These are phyloP conservation scores for Plasmodium coatneyi DNA, from an alignment of 169 alveolate species.

Conservation along the genomic window DNA sequence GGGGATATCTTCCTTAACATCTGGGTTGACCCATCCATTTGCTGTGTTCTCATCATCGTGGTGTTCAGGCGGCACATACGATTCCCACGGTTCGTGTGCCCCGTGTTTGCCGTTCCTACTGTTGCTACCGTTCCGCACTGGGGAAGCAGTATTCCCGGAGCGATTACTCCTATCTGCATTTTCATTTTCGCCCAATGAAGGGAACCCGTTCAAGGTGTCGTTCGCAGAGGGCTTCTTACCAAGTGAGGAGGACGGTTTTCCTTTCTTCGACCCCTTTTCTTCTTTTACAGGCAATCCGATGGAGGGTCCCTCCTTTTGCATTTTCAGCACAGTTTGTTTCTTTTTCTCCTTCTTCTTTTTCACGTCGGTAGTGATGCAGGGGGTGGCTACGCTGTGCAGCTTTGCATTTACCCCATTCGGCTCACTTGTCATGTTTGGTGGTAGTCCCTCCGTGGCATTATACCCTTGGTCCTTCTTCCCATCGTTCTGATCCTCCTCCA, in stretches of 20 bases:
- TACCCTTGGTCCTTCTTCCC: background rate
- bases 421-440: background rate
- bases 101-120: background rate
- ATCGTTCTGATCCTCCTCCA: slow-evolving; percentile 12
- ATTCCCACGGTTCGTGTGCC: background rate
- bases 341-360: background rate
- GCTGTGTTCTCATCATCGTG: background rate
- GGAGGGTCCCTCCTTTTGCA: background rate
- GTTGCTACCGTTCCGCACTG: background rate
- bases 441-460: background rate
- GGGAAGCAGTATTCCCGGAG: no score
- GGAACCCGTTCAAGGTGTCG: background rate
- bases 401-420: background rate
- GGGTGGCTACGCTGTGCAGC: background rate
- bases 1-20: background rate
- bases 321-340: background rate
- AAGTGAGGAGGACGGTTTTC: background rate
- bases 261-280: background rate
- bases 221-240: background rate
- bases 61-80: background rate
- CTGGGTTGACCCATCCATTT: background rate
- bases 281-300: background rate
- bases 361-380: background rate
- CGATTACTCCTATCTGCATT: background rate
- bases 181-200: background rate